A percentile compares a stretch with the other conserved stretches of the same genome.
Evolutionary conservation across 352 stramenopile genomes (phyloP).

Genomic region (Nothophytophthora sp.): DNA sequence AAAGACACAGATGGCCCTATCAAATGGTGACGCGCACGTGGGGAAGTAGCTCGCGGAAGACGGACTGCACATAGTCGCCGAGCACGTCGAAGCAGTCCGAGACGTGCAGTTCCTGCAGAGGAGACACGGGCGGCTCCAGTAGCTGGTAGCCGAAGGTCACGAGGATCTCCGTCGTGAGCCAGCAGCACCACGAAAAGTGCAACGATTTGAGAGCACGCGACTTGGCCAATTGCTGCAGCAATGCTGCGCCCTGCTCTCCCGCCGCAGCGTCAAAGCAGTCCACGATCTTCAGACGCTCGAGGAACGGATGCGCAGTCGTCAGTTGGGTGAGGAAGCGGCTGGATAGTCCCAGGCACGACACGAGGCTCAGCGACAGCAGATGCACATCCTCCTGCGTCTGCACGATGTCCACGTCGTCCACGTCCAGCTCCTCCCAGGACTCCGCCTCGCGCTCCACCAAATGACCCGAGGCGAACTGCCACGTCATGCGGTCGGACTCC

Average conservation of each 20-base stretch:
- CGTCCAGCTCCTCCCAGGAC: constrained; percentile 72
- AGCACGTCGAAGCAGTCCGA: constrained; percentile 79
- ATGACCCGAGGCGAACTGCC: constrained; percentile 29
- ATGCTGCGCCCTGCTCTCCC: constrained; percentile 34
- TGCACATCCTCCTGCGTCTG: constrained; percentile 53
- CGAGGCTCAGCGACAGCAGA: constrained; percentile 61
- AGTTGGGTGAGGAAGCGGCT: constrained; percentile 48
- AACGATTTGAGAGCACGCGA: constrained; percentile 64
- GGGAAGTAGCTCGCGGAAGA: constrained; percentile 64
- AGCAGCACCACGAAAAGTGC: constrained; percentile 80
- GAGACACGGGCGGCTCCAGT: constrained; percentile 48
- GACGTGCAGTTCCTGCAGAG: constrained; percentile 51
- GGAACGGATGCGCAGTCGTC: constrained; percentile 40
- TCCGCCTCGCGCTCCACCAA: constrained; percentile 46
- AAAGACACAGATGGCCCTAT: too few species aligned
- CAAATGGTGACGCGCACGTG: constrained; percentile 39
- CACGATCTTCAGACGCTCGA: constrained; percentile 63
- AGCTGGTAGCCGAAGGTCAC: constrained; percentile 72
- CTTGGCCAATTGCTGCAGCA: constrained; percentile 53
- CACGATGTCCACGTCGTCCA: constrained; percentile 70
- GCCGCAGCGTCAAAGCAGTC: constrained; percentile 69
- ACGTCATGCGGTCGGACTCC: constrained; percentile 45
- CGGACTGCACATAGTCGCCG: constrained; percentile 65
- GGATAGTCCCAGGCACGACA: constrained; percentile 67
- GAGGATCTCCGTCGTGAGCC: constrained; percentile 77